Conservation (phyloP, 768 basidiomycete species). For the Omphalotus guepiniiformis region DNA sequence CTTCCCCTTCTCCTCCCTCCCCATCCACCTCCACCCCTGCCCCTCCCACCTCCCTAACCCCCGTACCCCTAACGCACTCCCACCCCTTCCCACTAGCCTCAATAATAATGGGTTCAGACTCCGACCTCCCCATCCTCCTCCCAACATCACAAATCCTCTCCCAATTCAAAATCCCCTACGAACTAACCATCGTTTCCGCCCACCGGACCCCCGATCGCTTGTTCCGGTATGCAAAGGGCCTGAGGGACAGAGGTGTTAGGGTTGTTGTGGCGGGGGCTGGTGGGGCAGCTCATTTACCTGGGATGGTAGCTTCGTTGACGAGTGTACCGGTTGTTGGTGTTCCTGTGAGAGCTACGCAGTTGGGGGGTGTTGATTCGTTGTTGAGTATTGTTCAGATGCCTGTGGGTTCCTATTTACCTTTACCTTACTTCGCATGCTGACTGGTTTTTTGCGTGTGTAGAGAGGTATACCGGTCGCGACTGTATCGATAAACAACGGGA, state of each 20-base stretch:
- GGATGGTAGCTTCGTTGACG: conserved; percentile 97
- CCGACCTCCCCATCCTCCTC: conserved; percentile 91
- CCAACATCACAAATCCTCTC: conserved; percentile 84
- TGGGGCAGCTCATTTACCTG: conserved; percentile 97
- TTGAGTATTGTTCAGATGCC: conserved; percentile 99
- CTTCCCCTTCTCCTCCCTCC: conserved; percentile 8
- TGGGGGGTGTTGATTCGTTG: conserved; percentile 96
- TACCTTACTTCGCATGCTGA: too few relatives aligned
- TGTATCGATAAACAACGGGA: conserved; percentile 93
- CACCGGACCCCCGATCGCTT: conserved; percentile 91
- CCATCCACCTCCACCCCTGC: conserved; percentile 45
- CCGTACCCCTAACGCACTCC: conserved; percentile 52
- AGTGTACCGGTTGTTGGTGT: conserved; percentile 92
- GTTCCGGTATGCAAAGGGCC: conserved; percentile 75
- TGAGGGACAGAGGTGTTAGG: conserved; percentile 60
- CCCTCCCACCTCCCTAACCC: conserved; percentile 41
- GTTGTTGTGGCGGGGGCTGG: conserved; percentile 94
- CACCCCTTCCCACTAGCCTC: conserved; percentile 76
- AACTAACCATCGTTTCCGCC: conserved; percentile 93
- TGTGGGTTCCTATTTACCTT: conserved; percentile 42
- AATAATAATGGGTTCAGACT: conserved; percentile 98
- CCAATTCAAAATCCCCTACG: conserved; percentile 81
- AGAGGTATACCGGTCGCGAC: conserved; percentile 96
- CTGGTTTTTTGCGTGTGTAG: too few relatives aligned
- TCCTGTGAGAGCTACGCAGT: conserved; percentile 58